phyloP scores from a whole-genome alignment of 202 grass and related monocot species.

The Schoenoplectus tabernaemontani region DNA sequence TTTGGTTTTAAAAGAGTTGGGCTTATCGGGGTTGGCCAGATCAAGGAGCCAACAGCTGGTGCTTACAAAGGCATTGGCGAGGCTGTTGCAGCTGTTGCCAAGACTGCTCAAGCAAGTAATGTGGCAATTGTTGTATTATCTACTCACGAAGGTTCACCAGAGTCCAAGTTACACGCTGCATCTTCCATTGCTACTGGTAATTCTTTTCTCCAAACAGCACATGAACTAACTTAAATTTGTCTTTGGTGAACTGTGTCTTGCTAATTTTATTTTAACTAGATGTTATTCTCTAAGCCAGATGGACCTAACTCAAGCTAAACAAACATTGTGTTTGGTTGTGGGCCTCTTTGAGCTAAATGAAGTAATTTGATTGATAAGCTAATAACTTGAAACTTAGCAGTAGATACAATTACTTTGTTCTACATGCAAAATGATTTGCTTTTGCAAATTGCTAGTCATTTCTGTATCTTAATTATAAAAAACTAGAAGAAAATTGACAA shows the following conservation, averaged over 20 bases:
- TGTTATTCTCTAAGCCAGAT: neutral
- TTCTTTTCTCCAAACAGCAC: neutral
- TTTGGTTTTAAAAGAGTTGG: conserved; percentile 84
- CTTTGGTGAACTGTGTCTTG: too few species aligned
- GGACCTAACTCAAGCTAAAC: neutral
- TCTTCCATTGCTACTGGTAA: conserved; percentile 71
- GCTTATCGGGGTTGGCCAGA: conserved; percentile 64
- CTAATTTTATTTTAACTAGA: too few species aligned
- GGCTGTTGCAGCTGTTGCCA: conserved; percentile 56
- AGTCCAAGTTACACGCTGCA: conserved; percentile 49
- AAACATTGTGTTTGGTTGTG: neutral
- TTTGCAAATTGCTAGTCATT: neutral
- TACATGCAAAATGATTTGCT: neutral
- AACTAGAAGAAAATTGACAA: neutral
- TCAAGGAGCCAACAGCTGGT: conserved; percentile 32
- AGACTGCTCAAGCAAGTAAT: conserved; percentile 63
- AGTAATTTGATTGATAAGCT: neutral
- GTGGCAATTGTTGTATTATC: conserved; percentile 65
- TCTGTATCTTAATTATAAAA: neutral
- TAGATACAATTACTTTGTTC: neutral
- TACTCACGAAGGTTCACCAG: conserved; percentile 33
- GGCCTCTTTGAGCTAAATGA: neutral
- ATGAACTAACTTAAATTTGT: neutral
- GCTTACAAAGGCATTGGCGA: conserved; percentile 63
- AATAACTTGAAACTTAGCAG: neutral